A percentile compares a stretch with the other conserved stretches of the same genome.
Evolutionary conservation across 2,329 filamentous ascomycete species (phyloP).

Genomic region (Pyricularia sp.): DNA sequence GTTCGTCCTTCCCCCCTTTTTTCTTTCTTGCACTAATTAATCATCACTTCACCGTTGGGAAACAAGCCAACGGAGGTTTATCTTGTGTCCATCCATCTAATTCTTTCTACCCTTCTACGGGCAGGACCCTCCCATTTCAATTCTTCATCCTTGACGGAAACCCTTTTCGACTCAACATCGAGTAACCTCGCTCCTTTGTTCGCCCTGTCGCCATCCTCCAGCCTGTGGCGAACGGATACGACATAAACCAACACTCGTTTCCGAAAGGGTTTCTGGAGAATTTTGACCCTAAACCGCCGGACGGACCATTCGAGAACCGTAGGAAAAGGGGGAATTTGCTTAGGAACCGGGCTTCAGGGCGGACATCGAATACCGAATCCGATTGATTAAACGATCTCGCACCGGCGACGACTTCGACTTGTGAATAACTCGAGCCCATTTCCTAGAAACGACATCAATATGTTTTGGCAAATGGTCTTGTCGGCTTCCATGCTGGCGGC

Average conservation of each 20-base stretch:
- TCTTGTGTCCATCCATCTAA: constrained; percentile 2
- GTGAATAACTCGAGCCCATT: background rate
- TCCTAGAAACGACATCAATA: constrained; percentile 9
- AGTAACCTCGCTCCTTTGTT: background rate
- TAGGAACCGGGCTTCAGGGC: background rate
- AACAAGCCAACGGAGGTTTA: background rate
- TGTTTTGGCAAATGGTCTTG: constrained; percentile 26
- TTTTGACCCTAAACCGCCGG: background rate
- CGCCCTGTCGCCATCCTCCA: background rate
- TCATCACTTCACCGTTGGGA: background rate
- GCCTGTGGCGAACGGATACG: constrained; percentile 9
- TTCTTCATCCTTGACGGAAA: constrained; percentile 5
- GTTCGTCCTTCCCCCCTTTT: background rate
- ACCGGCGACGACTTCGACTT: background rate
- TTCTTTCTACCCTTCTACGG: constrained; percentile 18
- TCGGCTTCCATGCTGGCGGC: constrained; percentile 24
- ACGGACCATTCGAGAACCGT: background rate
- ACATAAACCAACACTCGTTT: constrained; percentile 12
- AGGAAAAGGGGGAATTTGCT: background rate
- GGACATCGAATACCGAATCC: background rate
- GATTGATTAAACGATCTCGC: background rate
- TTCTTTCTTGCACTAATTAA: background rate
- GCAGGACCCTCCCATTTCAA: constrained; percentile 20
- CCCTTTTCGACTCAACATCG: background rate
- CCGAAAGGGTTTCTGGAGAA: constrained; percentile 1